Conservation (phyloP, 345 rosid genomes). For the Eucalyptus urophylla region DNA sequence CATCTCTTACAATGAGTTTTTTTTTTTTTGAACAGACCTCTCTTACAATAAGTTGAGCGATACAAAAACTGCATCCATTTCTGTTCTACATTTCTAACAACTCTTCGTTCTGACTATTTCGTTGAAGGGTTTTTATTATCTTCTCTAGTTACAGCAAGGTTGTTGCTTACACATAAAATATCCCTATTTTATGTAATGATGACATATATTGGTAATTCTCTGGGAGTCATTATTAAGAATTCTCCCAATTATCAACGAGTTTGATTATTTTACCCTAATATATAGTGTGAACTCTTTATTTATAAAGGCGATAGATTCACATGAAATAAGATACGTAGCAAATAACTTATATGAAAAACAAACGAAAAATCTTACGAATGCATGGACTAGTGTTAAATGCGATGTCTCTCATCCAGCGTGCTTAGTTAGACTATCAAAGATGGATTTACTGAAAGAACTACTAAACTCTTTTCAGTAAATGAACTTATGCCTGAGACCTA, state of each 20-base stretch:
- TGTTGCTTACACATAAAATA: background rate
- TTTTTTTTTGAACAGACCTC: background rate
- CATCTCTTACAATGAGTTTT: background rate
- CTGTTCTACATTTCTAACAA: background rate
- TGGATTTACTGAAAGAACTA: background rate
- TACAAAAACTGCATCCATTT: background rate
- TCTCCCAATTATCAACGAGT: background rate
- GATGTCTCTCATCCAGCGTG: background rate
- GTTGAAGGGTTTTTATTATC: background rate
- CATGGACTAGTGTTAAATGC: background rate
- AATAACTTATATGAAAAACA: background rate
- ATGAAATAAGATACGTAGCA: background rate
- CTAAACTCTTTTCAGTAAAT: background rate
- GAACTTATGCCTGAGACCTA: background rate
- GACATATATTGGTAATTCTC: background rate
- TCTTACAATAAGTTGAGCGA: background rate
- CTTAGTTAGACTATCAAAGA: background rate
- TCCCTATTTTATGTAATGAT: background rate
- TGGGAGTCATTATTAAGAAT: background rate
- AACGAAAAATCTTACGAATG: background rate
- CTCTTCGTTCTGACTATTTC: background rate
- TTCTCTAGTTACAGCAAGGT: background rate
- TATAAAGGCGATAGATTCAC: background rate
- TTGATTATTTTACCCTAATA: rapidly evolving
- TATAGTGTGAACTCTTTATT: background rate